Base-by-base conservation (phyloP, 2,329 filamentous ascomycete species). In the Chaetomiaceae sp. region DNA sequence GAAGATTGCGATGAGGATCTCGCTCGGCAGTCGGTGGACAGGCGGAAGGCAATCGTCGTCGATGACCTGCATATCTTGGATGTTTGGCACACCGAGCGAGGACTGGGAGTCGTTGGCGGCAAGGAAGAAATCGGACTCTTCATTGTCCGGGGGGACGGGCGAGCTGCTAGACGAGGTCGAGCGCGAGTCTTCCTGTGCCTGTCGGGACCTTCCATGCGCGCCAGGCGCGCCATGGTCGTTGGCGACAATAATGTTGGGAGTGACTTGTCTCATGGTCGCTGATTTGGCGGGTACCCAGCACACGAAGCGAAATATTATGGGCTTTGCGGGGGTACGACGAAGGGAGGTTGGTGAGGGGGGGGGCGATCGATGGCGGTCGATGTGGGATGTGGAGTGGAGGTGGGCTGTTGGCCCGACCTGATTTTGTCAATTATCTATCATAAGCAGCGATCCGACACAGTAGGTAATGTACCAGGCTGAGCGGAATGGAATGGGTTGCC, bases 1-100 rank as follows among this genome's bases (percentile, higher is more conserved):
- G 71, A 99, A 96, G 65, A 97, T 86, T 70, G 85, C 82, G 65
- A 99, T 96, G 67, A 97, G 84, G 57, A 99, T 87, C 75, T 99
- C 94, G 69, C 91, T 92, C 34, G 94, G 94, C 32, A 99, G 78
- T 53, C 87, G 84, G 62, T 87, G 86, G 55, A 96, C 85, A 43
- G 91, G 90, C n/a, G 87, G 84, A 49, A 85, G 72, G 64, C 86
- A 87, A 64, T 80, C 78, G 61, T 82, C 83, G 61, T 84, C 81
- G 62, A 79, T 79, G 58, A 82, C 82, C 66, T 79, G 85, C 80
- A 85, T 86, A 64, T 90, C 87, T 65, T 85, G 84, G 54, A 90
- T 79, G 55, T 87, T 86, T 41, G 87, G 87, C 30, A 90, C 82
- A 48, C 90, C 90, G 52, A 96, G 80, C 1, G 92, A 96, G 1